phyloP scores from a whole-genome alignment of 257 asterid genomes.

The Echites panduratus region DNA sequence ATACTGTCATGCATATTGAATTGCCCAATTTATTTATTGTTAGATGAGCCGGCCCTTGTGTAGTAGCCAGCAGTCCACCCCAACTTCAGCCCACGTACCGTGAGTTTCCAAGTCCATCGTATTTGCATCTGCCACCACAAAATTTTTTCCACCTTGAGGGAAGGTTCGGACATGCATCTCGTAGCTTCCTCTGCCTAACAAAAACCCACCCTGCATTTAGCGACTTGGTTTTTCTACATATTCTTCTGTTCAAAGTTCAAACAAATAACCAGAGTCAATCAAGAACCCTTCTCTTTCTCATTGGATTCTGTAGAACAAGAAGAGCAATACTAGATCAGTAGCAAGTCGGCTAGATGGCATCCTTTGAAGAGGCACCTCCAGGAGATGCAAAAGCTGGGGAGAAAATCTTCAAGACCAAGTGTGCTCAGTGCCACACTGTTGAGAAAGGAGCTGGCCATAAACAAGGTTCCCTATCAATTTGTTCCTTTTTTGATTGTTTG shows the following conservation, averaged over 20 bases:
- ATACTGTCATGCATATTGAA: no score
- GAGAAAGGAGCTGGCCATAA: constrained; percentile 94
- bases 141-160: no score
- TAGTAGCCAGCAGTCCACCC: neutral
- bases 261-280: neutral
- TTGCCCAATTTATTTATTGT: neutral
- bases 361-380: constrained; percentile 70
- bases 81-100: neutral
- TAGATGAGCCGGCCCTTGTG: neutral
- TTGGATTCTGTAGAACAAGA: neutral
- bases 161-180: neutral
- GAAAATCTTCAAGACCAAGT: constrained; percentile 78
- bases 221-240: no score
- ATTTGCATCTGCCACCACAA: neutral
- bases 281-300: neutral
- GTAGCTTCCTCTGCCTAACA: neutral
- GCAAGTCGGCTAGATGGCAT: constrained; percentile 37
- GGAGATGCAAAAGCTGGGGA: constrained; percentile 60
- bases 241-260: neutral
- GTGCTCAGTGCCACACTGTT: constrained; percentile 92
- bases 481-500: neutral
- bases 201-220: neutral
- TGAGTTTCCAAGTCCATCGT: neutral
- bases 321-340: neutral
- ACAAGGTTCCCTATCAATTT: constrained; percentile 42